Base-by-base conservation (phyloP, 2,329 filamentous ascomycete genomes). In the Pestalotiopsis sp. region DNA sequence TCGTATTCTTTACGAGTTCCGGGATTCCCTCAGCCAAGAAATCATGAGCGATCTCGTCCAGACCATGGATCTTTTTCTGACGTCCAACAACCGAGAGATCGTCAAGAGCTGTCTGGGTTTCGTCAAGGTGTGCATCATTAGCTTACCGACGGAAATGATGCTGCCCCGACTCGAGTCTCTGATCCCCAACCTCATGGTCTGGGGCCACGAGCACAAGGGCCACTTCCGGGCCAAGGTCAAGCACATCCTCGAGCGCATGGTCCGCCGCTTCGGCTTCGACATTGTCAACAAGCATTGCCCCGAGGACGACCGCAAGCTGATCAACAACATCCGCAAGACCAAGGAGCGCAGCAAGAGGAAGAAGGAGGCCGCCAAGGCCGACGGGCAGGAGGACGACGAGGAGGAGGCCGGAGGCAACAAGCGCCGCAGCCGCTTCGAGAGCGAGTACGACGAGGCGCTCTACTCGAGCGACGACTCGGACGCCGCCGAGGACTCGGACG, bases 201-300 rank as follows among this genome's bases (percentile, higher is more conserved):
- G 96, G 95, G 95, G 93, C 78, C 94, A 98, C 80, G 96, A 99
- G 81, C 97, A 99, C 85, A 98, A 98, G 84, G 94, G 94, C 13
- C 94, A 97, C 78, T 96, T 99, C 84, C 94, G 95, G 76, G 91
- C 93, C 64, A 99, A 98, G 85, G 95, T 99, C 74, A 98, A 98
- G 89, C 95, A 98, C 78, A 98, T 99, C 72, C 84, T 99, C 17
- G 96, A 99, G 83, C 90, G 96, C 66, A 94, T 98, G 87, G 92
- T 98, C 25, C 90, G 95, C 62, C 90, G 95, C 68, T 98, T 98
- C 77, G 95, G 96, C 62, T 92, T 92, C 60, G 92, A 95, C 2
- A 81, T 89, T 38, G 89, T 99, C 13, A 93, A 96, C 81, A 89
- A 89, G 72, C 86, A 93, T 79, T 95, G 93, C 69, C 95, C 95